Evolutionary conservation across 345 rosid genomes (phyloP).

Genomic region (Kernera saxatilis): DNA sequence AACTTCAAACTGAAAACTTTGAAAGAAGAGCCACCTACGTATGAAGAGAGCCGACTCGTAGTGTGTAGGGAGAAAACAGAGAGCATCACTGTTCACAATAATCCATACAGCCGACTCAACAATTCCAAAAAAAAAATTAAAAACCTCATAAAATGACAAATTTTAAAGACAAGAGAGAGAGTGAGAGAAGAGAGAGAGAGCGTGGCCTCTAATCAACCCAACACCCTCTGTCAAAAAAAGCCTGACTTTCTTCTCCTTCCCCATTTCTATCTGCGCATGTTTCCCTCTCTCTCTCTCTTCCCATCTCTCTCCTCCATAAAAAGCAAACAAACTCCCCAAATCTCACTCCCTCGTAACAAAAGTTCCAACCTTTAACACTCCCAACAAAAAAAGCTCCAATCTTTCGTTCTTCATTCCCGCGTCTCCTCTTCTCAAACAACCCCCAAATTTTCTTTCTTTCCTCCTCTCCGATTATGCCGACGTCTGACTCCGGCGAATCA

Average conservation of each 20-base stretch:
- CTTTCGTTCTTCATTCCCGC: constrained; percentile 3
- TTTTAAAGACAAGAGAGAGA: constrained; percentile 5
- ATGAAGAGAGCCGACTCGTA: constrained; percentile 27
- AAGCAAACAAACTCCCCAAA: constrained; percentile 5
- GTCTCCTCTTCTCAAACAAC: background rate
- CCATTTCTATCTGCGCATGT: constrained; percentile 29
- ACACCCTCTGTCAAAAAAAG: constrained; percentile 28
- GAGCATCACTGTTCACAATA: constrained; percentile 21
- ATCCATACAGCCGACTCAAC: constrained; percentile 33
- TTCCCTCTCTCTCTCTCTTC: background rate
- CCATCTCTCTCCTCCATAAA: constrained; percentile 2
- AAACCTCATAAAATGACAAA: constrained; percentile 11
- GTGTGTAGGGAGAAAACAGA: constrained; percentile 6
- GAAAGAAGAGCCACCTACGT: constrained; percentile 28
- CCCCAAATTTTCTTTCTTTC: background rate
- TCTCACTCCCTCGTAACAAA: constrained; percentile 4
- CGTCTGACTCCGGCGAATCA: constrained; percentile 46
- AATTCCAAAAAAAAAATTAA: background rate
- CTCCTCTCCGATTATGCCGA: constrained; percentile 13
- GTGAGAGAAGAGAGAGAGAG: background rate
- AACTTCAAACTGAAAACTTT: background rate
- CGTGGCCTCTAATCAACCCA: constrained; percentile 30
- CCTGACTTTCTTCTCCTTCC: constrained; percentile 28
- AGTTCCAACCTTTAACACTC: constrained; percentile 8
- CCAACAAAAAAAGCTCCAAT: background rate